Conservation (phyloP, 371 early-diverging fungal genomes). For the Saksenaea oblongispora region DNA sequence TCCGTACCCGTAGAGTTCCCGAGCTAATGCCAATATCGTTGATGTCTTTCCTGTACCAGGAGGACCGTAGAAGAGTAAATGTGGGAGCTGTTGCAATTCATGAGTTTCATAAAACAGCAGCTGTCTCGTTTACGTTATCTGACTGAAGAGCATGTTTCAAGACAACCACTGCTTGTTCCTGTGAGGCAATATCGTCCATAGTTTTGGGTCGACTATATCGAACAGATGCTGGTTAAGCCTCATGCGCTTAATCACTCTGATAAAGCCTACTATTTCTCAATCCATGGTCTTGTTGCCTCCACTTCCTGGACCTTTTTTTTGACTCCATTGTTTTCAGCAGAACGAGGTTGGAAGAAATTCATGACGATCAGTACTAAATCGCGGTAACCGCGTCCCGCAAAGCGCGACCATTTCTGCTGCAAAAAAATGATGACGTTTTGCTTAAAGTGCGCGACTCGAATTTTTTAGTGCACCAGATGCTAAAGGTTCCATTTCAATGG, state of each 20-base stretch:
- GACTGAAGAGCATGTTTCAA: slow-evolving; percentile 84
- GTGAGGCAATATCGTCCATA: slow-evolving; percentile 86
- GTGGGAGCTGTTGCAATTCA: slow-evolving; percentile 78
- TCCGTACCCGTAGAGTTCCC: slow-evolving; percentile 84
- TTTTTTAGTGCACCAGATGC: too few relatives aligned
- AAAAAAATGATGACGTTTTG: too few relatives aligned
- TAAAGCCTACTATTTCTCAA: slow-evolving; percentile 74
- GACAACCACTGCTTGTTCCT: slow-evolving; percentile 88
- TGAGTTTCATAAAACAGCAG: neutral
- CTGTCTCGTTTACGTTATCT: slow-evolving; percentile 63
- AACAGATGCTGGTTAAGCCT: neutral
- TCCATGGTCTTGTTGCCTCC: slow-evolving; percentile 64
- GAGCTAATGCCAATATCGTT: slow-evolving; percentile 92
- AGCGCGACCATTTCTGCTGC: too few relatives aligned
- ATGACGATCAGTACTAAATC: neutral
- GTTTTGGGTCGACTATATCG: slow-evolving; percentile 79
- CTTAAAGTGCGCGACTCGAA: too few relatives aligned
- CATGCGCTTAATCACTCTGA: neutral
- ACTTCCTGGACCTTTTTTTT: slow-evolving; percentile 1
- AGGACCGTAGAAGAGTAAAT: slow-evolving; percentile 98
- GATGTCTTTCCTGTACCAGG: slow-evolving; percentile 99
- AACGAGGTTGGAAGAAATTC: slow-evolving; percentile 24
- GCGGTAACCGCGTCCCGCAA: neutral
- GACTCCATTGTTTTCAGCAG: neutral
- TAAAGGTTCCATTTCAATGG: too few relatives aligned